Evolutionary conservation across 208 protist genomes (phyloP).

Genomic region (Leishmania lainsoni): DNA sequence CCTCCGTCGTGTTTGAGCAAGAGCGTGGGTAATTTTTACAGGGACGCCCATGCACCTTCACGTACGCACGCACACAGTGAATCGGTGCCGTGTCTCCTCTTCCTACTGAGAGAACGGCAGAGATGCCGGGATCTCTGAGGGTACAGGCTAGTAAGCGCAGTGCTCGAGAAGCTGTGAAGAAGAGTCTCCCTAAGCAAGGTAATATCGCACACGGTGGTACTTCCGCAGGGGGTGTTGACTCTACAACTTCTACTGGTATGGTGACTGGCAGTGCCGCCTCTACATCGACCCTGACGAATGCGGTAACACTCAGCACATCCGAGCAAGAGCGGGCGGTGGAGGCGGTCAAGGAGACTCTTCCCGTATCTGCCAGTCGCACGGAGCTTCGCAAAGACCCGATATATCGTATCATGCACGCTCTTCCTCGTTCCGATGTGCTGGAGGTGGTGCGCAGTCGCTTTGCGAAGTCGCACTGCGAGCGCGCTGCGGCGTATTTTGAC

Average conservation of each 20-base stretch:
- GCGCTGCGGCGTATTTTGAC: conserved; percentile 78
- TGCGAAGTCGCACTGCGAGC: conserved; percentile 64
- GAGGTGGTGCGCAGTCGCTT: conserved; percentile 82
- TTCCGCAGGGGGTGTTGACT: not conserved
- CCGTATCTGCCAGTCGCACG: conserved; percentile 7
- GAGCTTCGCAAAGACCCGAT: conserved; percentile 60
- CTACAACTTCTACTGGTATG: not conserved
- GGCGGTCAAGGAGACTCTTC: conserved; percentile 19
- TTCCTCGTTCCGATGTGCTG: conserved; percentile 81
- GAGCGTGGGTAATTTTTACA: not conserved
- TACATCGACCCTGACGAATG: not conserved
- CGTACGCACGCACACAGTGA: not conserved
- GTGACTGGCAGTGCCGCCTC: not conserved
- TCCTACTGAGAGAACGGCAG: not conserved
- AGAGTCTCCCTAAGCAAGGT: not conserved
- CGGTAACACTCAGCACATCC: not conserved
- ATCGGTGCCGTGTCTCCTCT: not conserved
- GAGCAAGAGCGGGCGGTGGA: conserved; percentile 22
- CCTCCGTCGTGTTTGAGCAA: not conserved
- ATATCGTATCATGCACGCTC: conserved; percentile 85
- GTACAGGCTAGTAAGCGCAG: not conserved
- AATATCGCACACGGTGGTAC: not conserved
- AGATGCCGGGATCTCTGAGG: not conserved
- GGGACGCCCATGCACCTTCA: not conserved
- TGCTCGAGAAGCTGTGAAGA: not conserved